A percentile compares a stretch with the other conserved stretches of the same genome.
phyloP scores from a whole-genome alignment of 345 rosid genomes.

The Anastatica hierochuntica region DNA sequence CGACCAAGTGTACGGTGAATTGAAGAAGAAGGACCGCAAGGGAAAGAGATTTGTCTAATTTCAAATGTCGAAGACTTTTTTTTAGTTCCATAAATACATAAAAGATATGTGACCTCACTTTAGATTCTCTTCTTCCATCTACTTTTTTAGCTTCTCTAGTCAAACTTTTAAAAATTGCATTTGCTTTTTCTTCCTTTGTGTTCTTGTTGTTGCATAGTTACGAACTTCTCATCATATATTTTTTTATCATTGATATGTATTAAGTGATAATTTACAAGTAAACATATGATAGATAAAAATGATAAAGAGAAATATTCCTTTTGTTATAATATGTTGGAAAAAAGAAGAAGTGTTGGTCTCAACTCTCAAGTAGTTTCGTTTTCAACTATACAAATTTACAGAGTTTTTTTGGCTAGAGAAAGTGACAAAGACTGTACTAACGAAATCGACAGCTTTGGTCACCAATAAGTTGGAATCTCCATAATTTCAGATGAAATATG shows the following conservation, averaged over 20 bases:
- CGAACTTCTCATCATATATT: no score
- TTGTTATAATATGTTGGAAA: neutral
- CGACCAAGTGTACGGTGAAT: constrained; percentile 18
- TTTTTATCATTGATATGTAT: no score
- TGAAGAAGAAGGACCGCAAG: constrained; percentile 14
- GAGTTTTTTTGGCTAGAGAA: constrained; percentile 8
- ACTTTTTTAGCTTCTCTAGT: neutral
- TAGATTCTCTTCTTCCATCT: constrained; percentile 17
- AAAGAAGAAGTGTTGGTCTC: neutral
- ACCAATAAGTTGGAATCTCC: constrained; percentile 8
- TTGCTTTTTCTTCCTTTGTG: neutral
- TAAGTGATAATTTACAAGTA: no score
- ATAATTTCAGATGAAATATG: no score
- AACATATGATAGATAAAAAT: no score
- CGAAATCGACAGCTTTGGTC: constrained; percentile 5
- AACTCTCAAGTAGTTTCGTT: neutral
- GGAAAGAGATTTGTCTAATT: neutral
- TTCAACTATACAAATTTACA: constrained; percentile 4
- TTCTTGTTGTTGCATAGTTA: no score
- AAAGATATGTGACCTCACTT: constrained; percentile 19
- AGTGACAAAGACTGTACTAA: constrained; percentile 14
- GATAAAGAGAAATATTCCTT: neutral
- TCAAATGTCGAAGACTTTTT: constrained; percentile 17
- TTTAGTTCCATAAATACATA: constrained; percentile 1
- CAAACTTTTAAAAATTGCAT: neutral